phyloP scores from a whole-genome alignment of 768 basidiomycete genomes.

The Auricularia sp. region DNA sequence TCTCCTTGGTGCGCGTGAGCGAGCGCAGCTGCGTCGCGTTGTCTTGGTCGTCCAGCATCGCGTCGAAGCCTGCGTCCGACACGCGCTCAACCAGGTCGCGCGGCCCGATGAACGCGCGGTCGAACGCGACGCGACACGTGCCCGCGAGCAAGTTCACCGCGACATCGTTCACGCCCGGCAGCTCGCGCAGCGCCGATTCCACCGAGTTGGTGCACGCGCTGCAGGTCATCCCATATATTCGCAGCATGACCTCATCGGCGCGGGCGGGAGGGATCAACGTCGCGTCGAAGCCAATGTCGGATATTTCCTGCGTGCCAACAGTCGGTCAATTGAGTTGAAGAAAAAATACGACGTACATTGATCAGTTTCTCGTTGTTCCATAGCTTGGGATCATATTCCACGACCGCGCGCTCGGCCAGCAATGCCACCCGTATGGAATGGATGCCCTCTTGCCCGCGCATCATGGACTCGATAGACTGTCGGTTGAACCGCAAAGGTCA shows the following conservation, averaged over 20 bases:
- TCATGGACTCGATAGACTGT: slow-evolving; percentile 77
- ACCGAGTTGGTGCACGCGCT: slow-evolving; percentile 70
- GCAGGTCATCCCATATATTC: slow-evolving; percentile 88
- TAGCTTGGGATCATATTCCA: slow-evolving; percentile 76
- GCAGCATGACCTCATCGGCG: slow-evolving; percentile 60
- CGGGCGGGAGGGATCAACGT: slow-evolving; percentile 56
- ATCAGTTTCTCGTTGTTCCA: slow-evolving; percentile 80
- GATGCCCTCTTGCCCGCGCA: slow-evolving; percentile 80
- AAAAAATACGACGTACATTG: slow-evolving; percentile 36
- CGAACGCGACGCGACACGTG: slow-evolving; percentile 65
- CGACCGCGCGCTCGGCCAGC: slow-evolving; percentile 84
- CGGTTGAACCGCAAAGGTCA: not conserved
- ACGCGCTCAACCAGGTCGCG: slow-evolving; percentile 84
- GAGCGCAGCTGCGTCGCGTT: slow-evolving; percentile 79
- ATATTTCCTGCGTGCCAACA: slow-evolving; percentile 56
- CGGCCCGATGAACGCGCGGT: slow-evolving; percentile 58
- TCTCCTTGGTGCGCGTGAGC: slow-evolving; percentile 81
- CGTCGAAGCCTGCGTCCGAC: slow-evolving; percentile 85
- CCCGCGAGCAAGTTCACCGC: slow-evolving; percentile 69
- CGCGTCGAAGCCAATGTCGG: slow-evolving; percentile 88
- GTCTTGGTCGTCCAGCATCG: slow-evolving; percentile 68
- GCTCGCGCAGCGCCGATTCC: slow-evolving; percentile 51
- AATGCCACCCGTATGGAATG: slow-evolving; percentile 87
- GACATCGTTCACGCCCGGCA: slow-evolving; percentile 66
- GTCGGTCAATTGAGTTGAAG: not conserved